Conservation (phyloP, 345 rosid species). For the Euclidium syriacum region DNA sequence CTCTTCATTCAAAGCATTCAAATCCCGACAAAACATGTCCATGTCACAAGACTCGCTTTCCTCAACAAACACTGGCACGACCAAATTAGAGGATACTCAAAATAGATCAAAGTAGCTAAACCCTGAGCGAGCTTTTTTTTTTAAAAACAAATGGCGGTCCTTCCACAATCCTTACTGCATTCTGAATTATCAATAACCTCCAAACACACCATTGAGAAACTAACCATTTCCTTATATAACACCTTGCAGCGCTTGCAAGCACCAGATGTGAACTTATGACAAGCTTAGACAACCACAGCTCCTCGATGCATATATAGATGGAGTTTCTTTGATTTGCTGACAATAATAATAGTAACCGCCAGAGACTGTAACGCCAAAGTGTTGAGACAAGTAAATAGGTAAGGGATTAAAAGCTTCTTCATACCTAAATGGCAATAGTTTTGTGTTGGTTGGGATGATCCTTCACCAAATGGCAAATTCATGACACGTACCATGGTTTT, state of each 20-base stretch:
- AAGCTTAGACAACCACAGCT: constrained; percentile 52
- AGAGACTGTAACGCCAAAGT: constrained; percentile 49
- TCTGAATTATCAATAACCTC: constrained; percentile 46
- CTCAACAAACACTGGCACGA: constrained; percentile 72
- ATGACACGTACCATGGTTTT: no score
- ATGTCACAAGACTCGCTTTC: constrained; percentile 63
- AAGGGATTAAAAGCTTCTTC: no score
- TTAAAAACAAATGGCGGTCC: constrained; percentile 75
- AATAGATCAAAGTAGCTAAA: constrained; percentile 75
- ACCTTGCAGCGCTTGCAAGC: constrained; percentile 78
- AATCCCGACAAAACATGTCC: constrained; percentile 88
- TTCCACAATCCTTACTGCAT: constrained; percentile 46
- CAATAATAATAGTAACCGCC: constrained; percentile 56
- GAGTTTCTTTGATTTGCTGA: constrained; percentile 54
- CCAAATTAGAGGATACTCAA: constrained; percentile 89
- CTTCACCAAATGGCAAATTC: no score
- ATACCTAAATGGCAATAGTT: no score
- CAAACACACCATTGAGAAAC: constrained; percentile 67
- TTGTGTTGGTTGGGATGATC: no score
- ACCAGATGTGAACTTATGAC: constrained; percentile 94
- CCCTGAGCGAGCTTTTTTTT: constrained; percentile 95
- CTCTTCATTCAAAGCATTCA: constrained; percentile 87
- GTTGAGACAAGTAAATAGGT: no score
- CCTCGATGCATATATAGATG: constrained; percentile 62
- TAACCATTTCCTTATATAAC: constrained; percentile 52